Evolutionary conservation across 192 early-diverging fungal genomes (phyloP).

Genomic region (Rhizoclosmatium globosum): DNA sequence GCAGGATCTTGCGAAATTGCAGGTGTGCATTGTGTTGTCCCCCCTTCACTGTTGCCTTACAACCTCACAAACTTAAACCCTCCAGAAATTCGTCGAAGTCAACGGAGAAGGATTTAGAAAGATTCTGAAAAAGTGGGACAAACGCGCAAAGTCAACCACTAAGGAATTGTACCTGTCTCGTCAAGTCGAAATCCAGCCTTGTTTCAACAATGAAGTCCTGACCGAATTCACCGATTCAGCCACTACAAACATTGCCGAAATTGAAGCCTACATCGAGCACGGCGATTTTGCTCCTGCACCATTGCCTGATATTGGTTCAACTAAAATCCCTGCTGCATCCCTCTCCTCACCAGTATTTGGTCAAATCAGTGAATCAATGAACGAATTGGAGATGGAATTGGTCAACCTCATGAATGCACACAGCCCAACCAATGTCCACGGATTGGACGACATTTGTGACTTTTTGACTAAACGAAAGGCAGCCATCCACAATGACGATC

Average conservation of each 20-base stretch:
- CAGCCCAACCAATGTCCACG: background rate
- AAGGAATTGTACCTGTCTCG: constrained; percentile 98
- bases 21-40: constrained; percentile 61
- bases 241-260: constrained; percentile 76
- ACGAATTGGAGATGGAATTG: constrained; percentile 48
- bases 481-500: constrained; percentile 43
- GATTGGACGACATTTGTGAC: constrained; percentile 32
- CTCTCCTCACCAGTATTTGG: constrained; percentile 19
- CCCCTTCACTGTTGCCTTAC: background rate
- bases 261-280: constrained; percentile 56
- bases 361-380: constrained; percentile 34
- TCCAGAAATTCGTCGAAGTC: constrained; percentile 94
- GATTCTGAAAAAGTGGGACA: constrained; percentile 99
- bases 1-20: constrained; percentile 93
- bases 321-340: background rate
- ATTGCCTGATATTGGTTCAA: background rate
- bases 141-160: constrained; percentile 94
- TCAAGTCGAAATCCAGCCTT: constrained; percentile 97
- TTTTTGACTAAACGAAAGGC: constrained; percentile 38
- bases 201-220: constrained; percentile 94
- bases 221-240: constrained; percentile 90
- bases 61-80: no score
- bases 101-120: constrained; percentile 97
- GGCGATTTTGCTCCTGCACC: constrained; percentile 6
- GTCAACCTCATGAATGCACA: constrained; percentile 20